Evolutionary conservation across 2,329 filamentous ascomycete species (phyloP).

Genomic region (Exophiala phaeomuriformis): DNA sequence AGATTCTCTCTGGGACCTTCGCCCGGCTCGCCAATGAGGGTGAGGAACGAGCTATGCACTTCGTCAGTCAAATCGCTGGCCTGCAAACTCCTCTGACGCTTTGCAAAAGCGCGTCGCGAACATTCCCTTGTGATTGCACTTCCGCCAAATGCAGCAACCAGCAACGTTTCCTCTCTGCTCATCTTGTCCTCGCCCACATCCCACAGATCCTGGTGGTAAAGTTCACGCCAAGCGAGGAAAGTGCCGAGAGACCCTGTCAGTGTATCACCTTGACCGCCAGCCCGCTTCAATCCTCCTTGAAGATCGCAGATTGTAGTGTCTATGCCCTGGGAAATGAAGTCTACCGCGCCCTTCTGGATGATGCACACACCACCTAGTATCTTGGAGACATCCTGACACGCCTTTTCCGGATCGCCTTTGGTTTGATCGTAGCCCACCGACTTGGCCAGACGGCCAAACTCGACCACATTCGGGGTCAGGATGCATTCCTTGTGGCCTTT

Average conservation of each 20-base stretch:
- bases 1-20: constrained; percentile 12
- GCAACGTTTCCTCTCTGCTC: constrained; percentile 53
- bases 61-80: constrained; percentile 89
- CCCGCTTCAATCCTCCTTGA: constrained; percentile 76
- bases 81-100: constrained; percentile 80
- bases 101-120: constrained; percentile 76
- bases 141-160: constrained; percentile 77
- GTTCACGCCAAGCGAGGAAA: constrained; percentile 77
- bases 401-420: constrained; percentile 34
- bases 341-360: constrained; percentile 76
- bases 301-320: constrained; percentile 68
- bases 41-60: constrained; percentile 72
- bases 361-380: constrained; percentile 83
- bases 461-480: constrained; percentile 88
- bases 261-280: constrained; percentile 91
- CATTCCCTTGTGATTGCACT: constrained; percentile 84
- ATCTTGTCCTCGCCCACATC: constrained; percentile 49
- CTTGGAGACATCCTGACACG: constrained; percentile 62
- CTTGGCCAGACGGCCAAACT: constrained; percentile 77
- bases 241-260: constrained; percentile 85
- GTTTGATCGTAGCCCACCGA: constrained; percentile 56
- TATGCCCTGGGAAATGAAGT: constrained; percentile 76
- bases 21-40: constrained; percentile 67
- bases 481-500: constrained; percentile 76
- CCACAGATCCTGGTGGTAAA: constrained; percentile 81